A percentile compares a stretch with the other conserved stretches of the same genome.
Evolutionary conservation across 1,284 basidiomycete species (phyloP).

Genomic region (Schizopora paradoxa): DNA sequence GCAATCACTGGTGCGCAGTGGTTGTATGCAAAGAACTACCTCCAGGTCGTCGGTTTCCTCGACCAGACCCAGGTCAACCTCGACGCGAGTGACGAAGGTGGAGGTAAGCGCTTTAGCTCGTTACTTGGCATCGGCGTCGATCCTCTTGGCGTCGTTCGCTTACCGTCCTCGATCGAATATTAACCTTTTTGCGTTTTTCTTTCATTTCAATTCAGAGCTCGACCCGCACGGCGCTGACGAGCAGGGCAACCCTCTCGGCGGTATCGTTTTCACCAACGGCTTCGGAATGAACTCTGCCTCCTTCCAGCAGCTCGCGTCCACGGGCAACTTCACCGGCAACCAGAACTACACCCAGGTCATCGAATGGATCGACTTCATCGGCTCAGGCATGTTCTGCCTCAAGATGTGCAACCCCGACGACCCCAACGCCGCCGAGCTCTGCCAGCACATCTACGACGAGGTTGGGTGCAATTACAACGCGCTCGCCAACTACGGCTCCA

Average conservation of each 20-base stretch:
- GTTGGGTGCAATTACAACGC: conserved; percentile 19
- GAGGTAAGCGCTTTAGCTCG: conserved; percentile 12
- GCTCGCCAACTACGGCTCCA: conserved; percentile 17
- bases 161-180: conserved; percentile 1
- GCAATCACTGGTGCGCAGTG: conserved; percentile 44
- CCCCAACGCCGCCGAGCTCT: conserved; percentile 15
- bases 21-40: conserved; percentile 26
- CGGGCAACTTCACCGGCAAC: conserved; percentile 21
- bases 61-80: conserved; percentile 30
- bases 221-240: conserved; percentile 25
- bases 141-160: background rate
- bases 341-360: conserved; percentile 26
- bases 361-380: conserved; percentile 32
- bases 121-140: background rate
- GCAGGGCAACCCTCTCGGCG: conserved; percentile 35
- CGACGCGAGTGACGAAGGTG: conserved; percentile 27
- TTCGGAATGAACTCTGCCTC: conserved; percentile 18
- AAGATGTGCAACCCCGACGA: conserved; percentile 19
- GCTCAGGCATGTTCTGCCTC: conserved; percentile 19
- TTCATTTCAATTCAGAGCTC: conserved; percentile 16
- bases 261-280: conserved; percentile 35
- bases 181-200: background rate
- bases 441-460: conserved; percentile 21
- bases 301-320: conserved; percentile 10
- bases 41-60: conserved; percentile 31